Evolutionary conservation across 768 basidiomycete species (phyloP).

Genomic region (Paxillus rubicundulus): DNA sequence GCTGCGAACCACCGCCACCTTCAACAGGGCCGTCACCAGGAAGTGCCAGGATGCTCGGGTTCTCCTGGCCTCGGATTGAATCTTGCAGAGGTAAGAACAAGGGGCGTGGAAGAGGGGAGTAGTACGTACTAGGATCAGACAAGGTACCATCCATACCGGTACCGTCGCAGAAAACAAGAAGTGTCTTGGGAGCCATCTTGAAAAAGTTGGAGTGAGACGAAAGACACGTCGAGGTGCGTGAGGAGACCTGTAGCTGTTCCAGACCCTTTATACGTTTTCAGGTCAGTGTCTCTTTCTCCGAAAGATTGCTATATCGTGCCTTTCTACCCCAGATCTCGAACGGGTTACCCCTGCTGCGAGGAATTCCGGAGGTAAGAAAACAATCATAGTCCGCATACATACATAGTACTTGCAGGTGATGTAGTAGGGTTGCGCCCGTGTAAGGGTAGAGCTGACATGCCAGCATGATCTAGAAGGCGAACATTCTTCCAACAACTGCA

Average conservation of each 20-base stretch:
- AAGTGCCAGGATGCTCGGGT: neutral
- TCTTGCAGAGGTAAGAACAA: neutral
- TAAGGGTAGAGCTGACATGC: too few species aligned
- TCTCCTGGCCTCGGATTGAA: neutral
- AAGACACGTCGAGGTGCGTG: neutral
- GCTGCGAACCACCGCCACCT: neutral
- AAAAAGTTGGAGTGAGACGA: neutral
- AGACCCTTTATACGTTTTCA: neutral
- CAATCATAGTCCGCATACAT: too few species aligned
- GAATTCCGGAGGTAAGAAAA: too few species aligned
- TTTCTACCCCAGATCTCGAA: neutral
- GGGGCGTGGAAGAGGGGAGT: neutral
- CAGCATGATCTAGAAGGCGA: too few species aligned
- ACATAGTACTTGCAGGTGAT: too few species aligned
- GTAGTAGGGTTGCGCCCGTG: too few species aligned
- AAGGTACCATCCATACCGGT: conserved; percentile 9
- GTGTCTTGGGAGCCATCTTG: neutral
- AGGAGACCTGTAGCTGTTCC: neutral
- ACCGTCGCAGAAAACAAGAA: conserved; percentile 12
- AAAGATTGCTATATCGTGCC: neutral
- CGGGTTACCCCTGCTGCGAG: too few species aligned
- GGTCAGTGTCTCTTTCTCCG: neutral
- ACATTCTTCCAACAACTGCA: too few species aligned
- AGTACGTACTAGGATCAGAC: neutral
- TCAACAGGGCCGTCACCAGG: neutral